Evolutionary conservation across 768 basidiomycete genomes (phyloP).

Genomic region (Lepiota subincarnata): DNA sequence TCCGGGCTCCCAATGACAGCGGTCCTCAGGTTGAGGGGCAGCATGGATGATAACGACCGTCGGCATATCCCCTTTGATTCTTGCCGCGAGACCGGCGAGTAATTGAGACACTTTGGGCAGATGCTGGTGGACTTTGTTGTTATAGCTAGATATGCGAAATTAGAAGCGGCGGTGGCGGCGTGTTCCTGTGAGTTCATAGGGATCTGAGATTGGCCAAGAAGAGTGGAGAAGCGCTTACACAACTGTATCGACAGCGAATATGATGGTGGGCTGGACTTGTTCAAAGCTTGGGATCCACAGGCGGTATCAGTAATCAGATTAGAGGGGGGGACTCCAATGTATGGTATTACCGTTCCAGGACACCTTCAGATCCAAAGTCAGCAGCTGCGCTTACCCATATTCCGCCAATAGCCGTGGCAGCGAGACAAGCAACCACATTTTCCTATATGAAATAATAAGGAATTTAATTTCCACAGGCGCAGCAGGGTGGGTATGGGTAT

Average conservation of each 20-base stretch:
- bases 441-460: slow-evolving; percentile 39
- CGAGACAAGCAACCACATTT: slow-evolving; percentile 64
- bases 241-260: slow-evolving; percentile 72
- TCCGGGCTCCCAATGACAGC: slow-evolving; percentile 35
- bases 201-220: slow-evolving; percentile 10
- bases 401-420: slow-evolving; percentile 66
- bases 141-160: slow-evolving; percentile 46
- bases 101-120: slow-evolving; percentile 58
- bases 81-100: slow-evolving; percentile 45
- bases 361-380: slow-evolving; percentile 78
- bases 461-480: not conserved
- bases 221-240: slow-evolving; percentile 40
- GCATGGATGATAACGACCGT: slow-evolving; percentile 58
- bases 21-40: slow-evolving; percentile 29
- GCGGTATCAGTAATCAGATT: slow-evolving; percentile 3
- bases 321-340: slow-evolving; percentile 4
- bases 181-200: slow-evolving; percentile 1
- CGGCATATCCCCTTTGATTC: slow-evolving; percentile 25
- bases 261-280: slow-evolving; percentile 70
- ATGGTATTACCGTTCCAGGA: slow-evolving; percentile 58
- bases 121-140: slow-evolving; percentile 65
- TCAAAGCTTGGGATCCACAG: slow-evolving; percentile 45
- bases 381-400: slow-evolving; percentile 83
- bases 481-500: slow-evolving; percentile 11
- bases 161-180: slow-evolving; percentile 12